Conservation (phyloP, 768 basidiomycete species). For the Boletus insuetus region DNA sequence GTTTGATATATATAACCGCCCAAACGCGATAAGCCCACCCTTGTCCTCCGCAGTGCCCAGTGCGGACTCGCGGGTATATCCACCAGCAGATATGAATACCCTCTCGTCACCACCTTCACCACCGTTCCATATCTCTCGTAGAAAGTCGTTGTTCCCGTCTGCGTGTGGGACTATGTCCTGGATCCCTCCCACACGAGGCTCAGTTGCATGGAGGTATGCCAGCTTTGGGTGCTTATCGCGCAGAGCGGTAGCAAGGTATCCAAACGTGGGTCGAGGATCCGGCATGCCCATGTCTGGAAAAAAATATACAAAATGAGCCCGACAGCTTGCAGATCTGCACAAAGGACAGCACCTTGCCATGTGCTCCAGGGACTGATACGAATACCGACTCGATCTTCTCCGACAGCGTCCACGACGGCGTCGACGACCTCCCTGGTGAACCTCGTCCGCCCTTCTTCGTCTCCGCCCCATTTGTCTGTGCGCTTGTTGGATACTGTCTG, state of each 20-base stretch:
- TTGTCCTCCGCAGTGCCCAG: not conserved
- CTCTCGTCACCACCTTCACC: no score
- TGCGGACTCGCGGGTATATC: not conserved
- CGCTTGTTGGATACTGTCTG: not conserved
- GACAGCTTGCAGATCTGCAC: not conserved
- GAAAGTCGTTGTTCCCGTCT: not conserved
- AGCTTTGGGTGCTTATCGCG: slow-evolving; percentile 29
- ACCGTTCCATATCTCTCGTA: no score
- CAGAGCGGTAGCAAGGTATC: slow-evolving; percentile 25
- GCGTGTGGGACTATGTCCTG: not conserved
- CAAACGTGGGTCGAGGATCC: no score
- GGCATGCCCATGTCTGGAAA: slow-evolving; percentile 24
- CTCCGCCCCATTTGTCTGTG: not conserved
- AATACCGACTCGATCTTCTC: not conserved
- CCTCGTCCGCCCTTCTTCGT: not conserved
- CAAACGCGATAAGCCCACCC: no score
- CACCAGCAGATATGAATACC: no score
- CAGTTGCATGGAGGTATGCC: slow-evolving; percentile 52
- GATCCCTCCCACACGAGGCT: slow-evolving; percentile 34
- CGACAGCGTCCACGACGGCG: not conserved
- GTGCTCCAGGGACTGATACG: not conserved
- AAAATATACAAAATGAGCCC: slow-evolving; percentile 36
- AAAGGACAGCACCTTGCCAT: slow-evolving; percentile 2
- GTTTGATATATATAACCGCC: not conserved
- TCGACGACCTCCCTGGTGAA: not conserved